Evolutionary conservation across 495 filamentous ascomycete species (phyloP).

Genomic region (Podospora comata): DNA sequence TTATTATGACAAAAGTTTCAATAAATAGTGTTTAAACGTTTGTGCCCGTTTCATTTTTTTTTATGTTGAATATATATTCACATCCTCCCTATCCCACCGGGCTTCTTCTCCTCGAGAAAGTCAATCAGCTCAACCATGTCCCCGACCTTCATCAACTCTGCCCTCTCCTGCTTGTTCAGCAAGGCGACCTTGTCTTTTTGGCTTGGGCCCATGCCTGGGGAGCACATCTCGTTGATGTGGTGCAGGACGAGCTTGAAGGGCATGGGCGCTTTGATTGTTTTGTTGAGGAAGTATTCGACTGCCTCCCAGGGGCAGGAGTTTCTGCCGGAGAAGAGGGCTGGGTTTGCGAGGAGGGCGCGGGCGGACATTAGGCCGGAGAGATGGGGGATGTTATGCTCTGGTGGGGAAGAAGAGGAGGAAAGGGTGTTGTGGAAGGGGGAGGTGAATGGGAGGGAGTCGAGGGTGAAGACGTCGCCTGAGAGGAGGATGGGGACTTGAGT

Average conservation of each 20-base stretch:
- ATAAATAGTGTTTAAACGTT: too few species aligned
- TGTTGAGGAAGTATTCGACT: constrained; percentile 56
- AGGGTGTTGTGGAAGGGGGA: constrained; percentile 35
- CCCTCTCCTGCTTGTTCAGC: constrained; percentile 52
- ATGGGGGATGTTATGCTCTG: constrained; percentile 31
- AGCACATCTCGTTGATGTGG: constrained; percentile 62
- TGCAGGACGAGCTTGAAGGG: constrained; percentile 59
- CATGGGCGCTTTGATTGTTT: constrained; percentile 49
- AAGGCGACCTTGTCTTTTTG: constrained; percentile 39
- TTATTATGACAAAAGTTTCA: too few species aligned
- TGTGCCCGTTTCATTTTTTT: too few species aligned
- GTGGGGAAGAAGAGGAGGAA: constrained; percentile 22
- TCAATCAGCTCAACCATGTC: constrained; percentile 59
- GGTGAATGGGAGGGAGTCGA: constrained; percentile 44
- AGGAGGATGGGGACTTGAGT: constrained; percentile 53
- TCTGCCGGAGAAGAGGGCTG: constrained; percentile 57
- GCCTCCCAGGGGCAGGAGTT: constrained; percentile 56
- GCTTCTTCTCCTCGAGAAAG: constrained; percentile 52
- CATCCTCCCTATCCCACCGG: constrained; percentile 22
- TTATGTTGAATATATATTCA: too few species aligned
- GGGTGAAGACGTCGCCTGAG: constrained; percentile 61
- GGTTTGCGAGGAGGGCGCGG: constrained; percentile 54
- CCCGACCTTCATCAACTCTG: constrained; percentile 45
- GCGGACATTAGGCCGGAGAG: constrained; percentile 61
- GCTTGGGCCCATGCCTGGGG: constrained; percentile 43